phyloP scores from a whole-genome alignment of 805 yeast genomes.

The Candida michaelii region DNA sequence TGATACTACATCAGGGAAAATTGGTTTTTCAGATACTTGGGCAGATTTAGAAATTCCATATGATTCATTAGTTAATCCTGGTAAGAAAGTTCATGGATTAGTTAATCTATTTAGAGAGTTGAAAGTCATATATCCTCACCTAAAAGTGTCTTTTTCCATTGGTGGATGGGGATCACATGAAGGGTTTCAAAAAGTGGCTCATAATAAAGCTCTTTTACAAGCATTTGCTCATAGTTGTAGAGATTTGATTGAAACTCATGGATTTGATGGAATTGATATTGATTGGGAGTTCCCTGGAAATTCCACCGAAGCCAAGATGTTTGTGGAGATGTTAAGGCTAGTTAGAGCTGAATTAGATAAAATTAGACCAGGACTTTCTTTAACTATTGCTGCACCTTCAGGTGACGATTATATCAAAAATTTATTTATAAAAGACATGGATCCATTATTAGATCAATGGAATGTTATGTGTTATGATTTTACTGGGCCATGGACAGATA shows the following conservation, averaged over 20 bases:
- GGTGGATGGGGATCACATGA: conserved; percentile 75
- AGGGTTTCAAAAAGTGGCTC: conserved; percentile 33
- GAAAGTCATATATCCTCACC: conserved; percentile 36
- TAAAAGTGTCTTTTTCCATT: conserved; percentile 68
- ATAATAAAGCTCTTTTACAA: conserved; percentile 25
- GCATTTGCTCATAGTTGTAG: conserved; percentile 53
- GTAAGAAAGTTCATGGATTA: conserved; percentile 42
- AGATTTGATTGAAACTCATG: conserved; percentile 47
- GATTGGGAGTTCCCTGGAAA: conserved; percentile 90
- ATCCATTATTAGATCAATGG: conserved; percentile 62
- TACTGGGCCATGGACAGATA: conserved; percentile 70
- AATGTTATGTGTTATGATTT: conserved; percentile 93
- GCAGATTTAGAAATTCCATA: conserved; percentile 55
- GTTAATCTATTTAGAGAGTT: conserved; percentile 49
- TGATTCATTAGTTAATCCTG: conserved; percentile 15
- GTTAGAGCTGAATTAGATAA: conserved; percentile 41
- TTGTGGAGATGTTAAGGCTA: conserved; percentile 42
- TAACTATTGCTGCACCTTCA: conserved; percentile 81
- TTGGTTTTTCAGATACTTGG: conserved; percentile 61
- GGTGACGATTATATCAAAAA: conserved; percentile 44
- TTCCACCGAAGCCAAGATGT: conserved; percentile 43
- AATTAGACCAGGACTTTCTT: conserved; percentile 32
- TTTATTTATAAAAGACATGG: conserved; percentile 55
- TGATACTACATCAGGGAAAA: conserved; percentile 51
- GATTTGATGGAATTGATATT: conserved; percentile 87